A percentile compares a stretch with the other conserved stretches of the same genome.
phyloP scores from a whole-genome alignment of 257 asterid species.

The Schizonepeta tenuifolia region DNA sequence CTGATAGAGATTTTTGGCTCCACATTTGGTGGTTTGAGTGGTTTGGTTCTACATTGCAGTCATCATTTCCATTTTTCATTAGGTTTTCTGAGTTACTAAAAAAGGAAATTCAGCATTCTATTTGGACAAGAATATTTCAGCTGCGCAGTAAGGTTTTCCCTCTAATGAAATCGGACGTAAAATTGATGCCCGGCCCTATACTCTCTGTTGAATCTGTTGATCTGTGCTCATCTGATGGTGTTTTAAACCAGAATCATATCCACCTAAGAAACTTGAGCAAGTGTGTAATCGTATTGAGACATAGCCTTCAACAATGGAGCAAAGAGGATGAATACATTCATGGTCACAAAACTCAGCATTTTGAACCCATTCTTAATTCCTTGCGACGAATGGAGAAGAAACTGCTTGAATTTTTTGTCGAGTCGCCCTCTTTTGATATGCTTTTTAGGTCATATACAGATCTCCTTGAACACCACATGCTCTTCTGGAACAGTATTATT shows the following conservation, averaged over 20 bases:
- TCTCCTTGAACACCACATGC: slow-evolving; percentile 78
- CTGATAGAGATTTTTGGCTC: slow-evolving; percentile 66
- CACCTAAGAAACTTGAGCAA: slow-evolving; percentile 54
- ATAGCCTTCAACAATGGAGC: slow-evolving; percentile 80
- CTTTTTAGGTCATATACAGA: slow-evolving; percentile 53
- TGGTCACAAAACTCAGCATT: slow-evolving; percentile 39
- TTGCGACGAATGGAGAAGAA: slow-evolving; percentile 60
- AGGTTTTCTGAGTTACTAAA: slow-evolving; percentile 51
- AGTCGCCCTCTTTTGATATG: slow-evolving; percentile 59
- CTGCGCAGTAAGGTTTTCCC: slow-evolving; percentile 51
- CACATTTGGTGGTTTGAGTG: slow-evolving; percentile 78
- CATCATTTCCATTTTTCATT: slow-evolving; percentile 52
- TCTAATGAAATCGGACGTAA: slow-evolving; percentile 35
- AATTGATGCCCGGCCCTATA: slow-evolving; percentile 46
- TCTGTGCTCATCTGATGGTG: slow-evolving; percentile 45
- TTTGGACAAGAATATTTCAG: slow-evolving; percentile 64
- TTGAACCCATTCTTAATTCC: slow-evolving; percentile 50
- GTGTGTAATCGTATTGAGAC: slow-evolving; percentile 63
- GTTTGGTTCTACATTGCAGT: slow-evolving; percentile 61
- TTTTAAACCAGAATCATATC: slow-evolving; percentile 38
- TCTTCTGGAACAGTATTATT: slow-evolving; percentile 67
- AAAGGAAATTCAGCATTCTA: slow-evolving; percentile 65
- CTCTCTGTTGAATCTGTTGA: slow-evolving; percentile 58
- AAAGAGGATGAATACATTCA: slow-evolving; percentile 43
- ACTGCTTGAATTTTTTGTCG: slow-evolving; percentile 63